Base-by-base conservation (phyloP, 495 filamentous ascomycete genomes). In the Aspergillus bridgeri region DNA sequence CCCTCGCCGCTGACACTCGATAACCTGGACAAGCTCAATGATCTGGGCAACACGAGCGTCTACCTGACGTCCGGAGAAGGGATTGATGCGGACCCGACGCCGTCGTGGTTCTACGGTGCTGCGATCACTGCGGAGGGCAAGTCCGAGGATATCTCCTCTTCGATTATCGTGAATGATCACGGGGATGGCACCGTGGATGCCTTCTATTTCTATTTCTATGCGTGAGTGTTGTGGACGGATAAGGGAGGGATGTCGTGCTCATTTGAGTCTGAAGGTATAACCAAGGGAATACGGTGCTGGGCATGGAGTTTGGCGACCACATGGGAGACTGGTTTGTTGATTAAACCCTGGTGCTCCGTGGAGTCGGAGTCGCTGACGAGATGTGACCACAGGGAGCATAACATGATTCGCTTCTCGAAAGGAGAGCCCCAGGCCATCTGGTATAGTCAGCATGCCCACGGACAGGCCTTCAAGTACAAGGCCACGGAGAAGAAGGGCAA, bases 131-230 rank as follows among this genome's bases (percentile, higher is more conserved):
- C 56, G 27, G 68, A 75, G 19, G 80, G 82, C 9, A 74, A 78
- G 48, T 82, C 76, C 1, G 60, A 68, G 2, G 74, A 73, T 60
- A 73, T 74, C 13, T 76, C 73, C 19, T 76, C 73, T 44, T 72
- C 71, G 0, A 74, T 89, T 46, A 78, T 89, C 23, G 75, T 84
- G 18, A 75, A 75, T 53, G 82, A 88, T 59, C 78, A 82, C 58
- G 81, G 79, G 0, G 63, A 70, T 44, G 81, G 78, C 2, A 68
- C 69, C 4, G 68, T 87, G 0, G 86, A 89, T 75, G 86, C 79
- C 0, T 89, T 86, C 55, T 89, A 88, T 62, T 82, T 88, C 59
- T 88, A 88, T 59, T 88, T 88, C 61, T 89, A 85, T 58, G 76
- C 84, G 60, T 87, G 46, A 66, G 76, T 70, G 76, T 70, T 11